Conservation (phyloP, 257 asterid species). For the Verbena officinalis region DNA sequence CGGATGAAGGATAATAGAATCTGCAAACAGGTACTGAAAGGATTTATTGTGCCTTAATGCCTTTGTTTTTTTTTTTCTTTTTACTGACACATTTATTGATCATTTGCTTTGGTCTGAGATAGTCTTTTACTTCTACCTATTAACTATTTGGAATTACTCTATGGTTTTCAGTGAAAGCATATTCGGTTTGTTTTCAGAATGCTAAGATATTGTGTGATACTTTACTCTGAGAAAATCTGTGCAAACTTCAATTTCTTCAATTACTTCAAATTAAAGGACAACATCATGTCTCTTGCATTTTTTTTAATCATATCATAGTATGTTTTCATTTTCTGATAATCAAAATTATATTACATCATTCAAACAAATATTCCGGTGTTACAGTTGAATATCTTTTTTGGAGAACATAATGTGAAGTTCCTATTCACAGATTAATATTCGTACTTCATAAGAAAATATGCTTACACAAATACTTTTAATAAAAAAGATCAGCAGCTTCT, state of each 20-base stretch:
- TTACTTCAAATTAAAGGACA: background rate
- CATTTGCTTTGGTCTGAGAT: background rate
- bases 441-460: background rate
- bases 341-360: background rate
- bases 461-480: background rate
- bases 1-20: slow-evolving; percentile 78
- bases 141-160: too few relatives aligned
- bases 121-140: background rate
- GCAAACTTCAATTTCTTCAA: background rate
- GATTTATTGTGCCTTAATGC: slow-evolving; percentile 1
- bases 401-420: background rate
- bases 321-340: too few relatives aligned
- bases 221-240: background rate
- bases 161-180: background rate
- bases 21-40: slow-evolving; percentile 80
- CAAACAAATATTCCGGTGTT: background rate
- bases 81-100: background rate
- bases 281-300: too few relatives aligned
- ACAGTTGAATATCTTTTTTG: background rate
- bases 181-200: background rate
- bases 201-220: background rate
- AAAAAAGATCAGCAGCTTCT: background rate
- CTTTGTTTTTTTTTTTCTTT: background rate
- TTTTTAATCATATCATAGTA: too few relatives aligned
- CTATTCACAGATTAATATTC: background rate